Percentiles rank a stretch among this genome's conserved stretches.
Conservation (phyloP, 768 basidiomycete species). For the Podaxis sp. region DNA sequence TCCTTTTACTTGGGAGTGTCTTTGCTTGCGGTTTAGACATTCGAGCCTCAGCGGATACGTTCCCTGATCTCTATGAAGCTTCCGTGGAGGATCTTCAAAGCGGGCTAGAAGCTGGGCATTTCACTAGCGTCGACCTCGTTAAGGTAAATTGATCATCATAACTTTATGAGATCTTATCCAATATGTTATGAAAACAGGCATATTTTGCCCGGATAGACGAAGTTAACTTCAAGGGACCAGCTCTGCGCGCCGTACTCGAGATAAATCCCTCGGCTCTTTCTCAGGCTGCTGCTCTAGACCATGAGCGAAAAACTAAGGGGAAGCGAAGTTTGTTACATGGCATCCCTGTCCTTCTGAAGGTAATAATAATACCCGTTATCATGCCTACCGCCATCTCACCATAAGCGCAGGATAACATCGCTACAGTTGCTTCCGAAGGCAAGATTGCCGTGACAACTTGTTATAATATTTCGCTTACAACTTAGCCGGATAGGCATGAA, state of each 20-base stretch:
- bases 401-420: constrained; percentile 42
- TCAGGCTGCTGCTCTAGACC: constrained; percentile 50
- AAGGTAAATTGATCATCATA: constrained; percentile 35
- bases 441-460: not conserved
- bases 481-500: constrained; percentile 35
- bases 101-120: constrained; percentile 47
- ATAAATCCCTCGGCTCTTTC: constrained; percentile 50
- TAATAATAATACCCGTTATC: constrained; percentile 6
- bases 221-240: constrained; percentile 61
- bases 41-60: not conserved
- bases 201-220: constrained; percentile 68
- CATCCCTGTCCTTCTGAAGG: constrained; percentile 52
- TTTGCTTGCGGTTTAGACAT: not conserved
- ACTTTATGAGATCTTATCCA: not conserved
- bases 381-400: not conserved
- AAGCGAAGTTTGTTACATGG: constrained; percentile 51
- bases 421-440: constrained; percentile 44
- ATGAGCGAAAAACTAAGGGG: constrained; percentile 38
- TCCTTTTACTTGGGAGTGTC: not conserved
- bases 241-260: constrained; percentile 58
- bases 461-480: not conserved
- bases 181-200: constrained; percentile 36
- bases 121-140: constrained; percentile 61
- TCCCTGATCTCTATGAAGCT: constrained; percentile 62
- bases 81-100: constrained; percentile 52